phyloP scores from a whole-genome alignment of 2,329 filamentous ascomycete genomes.

The Aspergillus hortae region DNA sequence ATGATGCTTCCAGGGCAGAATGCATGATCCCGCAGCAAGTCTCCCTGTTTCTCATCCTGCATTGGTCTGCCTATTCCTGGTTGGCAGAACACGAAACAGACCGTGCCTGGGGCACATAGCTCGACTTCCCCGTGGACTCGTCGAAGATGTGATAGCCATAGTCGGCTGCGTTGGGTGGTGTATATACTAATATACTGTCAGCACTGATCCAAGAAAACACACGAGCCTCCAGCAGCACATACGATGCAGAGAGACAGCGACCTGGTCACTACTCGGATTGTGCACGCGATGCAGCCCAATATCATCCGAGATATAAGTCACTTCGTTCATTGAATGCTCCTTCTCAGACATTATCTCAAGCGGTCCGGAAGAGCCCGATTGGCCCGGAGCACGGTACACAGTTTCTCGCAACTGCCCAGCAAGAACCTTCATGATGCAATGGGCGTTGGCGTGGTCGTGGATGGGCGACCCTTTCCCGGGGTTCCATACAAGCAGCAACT shows the following conservation, averaged over 20 bases:
- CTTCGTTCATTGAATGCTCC: slow-evolving; percentile 24
- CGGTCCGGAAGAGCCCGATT: slow-evolving; percentile 11
- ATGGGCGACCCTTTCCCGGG: slow-evolving; percentile 33
- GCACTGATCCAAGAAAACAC: background rate
- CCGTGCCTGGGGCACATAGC: slow-evolving; percentile 25
- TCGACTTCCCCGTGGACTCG: slow-evolving; percentile 23
- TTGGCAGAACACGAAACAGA: slow-evolving; percentile 5
- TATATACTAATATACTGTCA: slow-evolving; percentile 22
- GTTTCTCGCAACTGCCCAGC: slow-evolving; percentile 28
- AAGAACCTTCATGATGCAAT: slow-evolving; percentile 36
- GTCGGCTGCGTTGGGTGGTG: slow-evolving; percentile 31
- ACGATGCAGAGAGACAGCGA: slow-evolving; percentile 33
- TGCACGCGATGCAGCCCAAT: slow-evolving; percentile 31
- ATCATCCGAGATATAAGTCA: slow-evolving; percentile 31
- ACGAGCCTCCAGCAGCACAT: slow-evolving; percentile 4
- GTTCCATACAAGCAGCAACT: slow-evolving; percentile 34
- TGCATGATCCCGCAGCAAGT: no score
- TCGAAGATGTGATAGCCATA: slow-evolving; percentile 32
- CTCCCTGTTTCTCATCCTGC: background rate
- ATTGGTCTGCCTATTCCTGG: background rate
- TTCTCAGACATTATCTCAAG: slow-evolving; percentile 23
- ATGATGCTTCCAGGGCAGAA: no score
- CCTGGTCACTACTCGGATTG: slow-evolving; percentile 22
- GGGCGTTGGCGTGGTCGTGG: slow-evolving; percentile 35
- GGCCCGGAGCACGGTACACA: slow-evolving; percentile 20